Evolutionary conservation across 176 grass and related monocot genomes (phyloP), one percentile per base, ranked within the genome.

Genomic region (Raddia guianensis): DNA sequence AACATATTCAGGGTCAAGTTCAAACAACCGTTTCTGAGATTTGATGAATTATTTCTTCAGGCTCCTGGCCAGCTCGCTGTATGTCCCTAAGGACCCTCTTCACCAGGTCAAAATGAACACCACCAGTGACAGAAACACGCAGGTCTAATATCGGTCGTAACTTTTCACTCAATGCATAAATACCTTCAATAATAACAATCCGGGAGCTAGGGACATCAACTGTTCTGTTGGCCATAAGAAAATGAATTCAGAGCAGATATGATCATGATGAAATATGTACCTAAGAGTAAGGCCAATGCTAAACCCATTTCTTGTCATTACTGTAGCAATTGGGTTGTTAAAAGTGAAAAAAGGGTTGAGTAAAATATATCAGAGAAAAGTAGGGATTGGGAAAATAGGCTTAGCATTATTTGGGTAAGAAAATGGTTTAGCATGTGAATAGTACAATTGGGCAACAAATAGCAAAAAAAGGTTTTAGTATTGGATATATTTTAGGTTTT

Each of bases 71-170:
- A 84, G 90, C 93, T 88, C 97, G 86, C 46, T 96, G 97, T 88
- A 99, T 96, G 70, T 99, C 97, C 83, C 97, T 89, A 80, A 99
- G 73, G 74, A 99, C 97, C 65, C 97, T 91, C 85, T 99, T 99
- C 77, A 99, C 93, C 80, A 99, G 82, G 82, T 99, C 97, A 88
- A 99, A 96, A 83, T 99, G 97, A 58, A 99, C 97, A 81, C 93
- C 97, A 70, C 97, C 93, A 83, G 97, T 99, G 37, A 99, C 89
- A 86, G 96, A 99, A 85, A 99, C 96, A 73, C 93, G 92, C 65
- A 99, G 80, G 47, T 99, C 91, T 79, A 99, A 69, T 52, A 99
- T 21, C 71, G 89, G 67, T 5, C 93, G 84, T 79, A 99, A 84
- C 89, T 82, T 99, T 73, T 95, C 90, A 80, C 93, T 99, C 43